phyloP scores from a whole-genome alignment of 257 asterid species.

The Lithospermum erythrorhizon region DNA sequence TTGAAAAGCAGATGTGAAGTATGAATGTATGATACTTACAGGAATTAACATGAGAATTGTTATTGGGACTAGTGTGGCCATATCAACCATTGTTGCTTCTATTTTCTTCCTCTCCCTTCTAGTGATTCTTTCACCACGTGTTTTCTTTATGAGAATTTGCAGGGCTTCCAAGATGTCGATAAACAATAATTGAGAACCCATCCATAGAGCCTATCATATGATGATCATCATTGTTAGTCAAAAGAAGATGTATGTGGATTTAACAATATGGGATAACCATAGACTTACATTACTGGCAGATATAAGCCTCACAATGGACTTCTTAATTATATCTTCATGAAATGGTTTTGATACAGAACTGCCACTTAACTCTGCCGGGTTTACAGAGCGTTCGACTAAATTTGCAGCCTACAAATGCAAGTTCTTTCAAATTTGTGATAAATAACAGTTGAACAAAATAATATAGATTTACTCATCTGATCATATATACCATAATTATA shows the following conservation, averaged over 20 bases:
- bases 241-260: constrained; percentile 1
- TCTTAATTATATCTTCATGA: constrained; percentile 31
- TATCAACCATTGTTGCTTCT: constrained; percentile 39
- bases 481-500: too few species aligned
- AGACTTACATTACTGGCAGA: constrained; percentile 48
- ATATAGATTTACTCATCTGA: too few species aligned
- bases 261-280: background rate
- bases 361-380: constrained; percentile 15
- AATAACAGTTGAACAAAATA: too few species aligned
- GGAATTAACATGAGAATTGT: constrained; percentile 72
- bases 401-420: constrained; percentile 29
- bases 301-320: constrained; percentile 36
- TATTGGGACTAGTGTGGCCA: constrained; percentile 59
- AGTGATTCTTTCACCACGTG: constrained; percentile 40
- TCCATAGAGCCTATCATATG: constrained; percentile 51
- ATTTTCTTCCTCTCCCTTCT: constrained; percentile 54
- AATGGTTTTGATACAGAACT: constrained; percentile 18
- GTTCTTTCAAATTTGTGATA: background rate
- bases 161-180: constrained; percentile 36
- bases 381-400: constrained; percentile 18
- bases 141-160: constrained; percentile 30
- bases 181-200: constrained; percentile 63
- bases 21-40: constrained; percentile 15
- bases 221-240: constrained; percentile 11
- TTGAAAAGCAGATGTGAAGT: too few species aligned